Evolutionary conservation across 345 rosid genomes (phyloP).

Genomic region (Trapa incisa): DNA sequence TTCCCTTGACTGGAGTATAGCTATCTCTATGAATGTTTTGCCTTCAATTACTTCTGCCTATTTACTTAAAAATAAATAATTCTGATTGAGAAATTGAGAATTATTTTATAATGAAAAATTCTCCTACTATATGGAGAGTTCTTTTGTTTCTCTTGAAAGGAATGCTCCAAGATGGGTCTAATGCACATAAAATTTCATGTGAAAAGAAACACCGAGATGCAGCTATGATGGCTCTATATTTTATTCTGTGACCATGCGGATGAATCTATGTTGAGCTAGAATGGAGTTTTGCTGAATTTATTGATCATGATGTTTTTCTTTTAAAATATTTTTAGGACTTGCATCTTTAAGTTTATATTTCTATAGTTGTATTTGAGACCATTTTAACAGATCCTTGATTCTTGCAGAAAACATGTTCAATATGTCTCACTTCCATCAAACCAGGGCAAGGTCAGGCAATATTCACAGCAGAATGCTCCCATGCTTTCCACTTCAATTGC

Average conservation of each 20-base stretch:
- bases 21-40: background rate
- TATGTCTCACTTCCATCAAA: constrained; percentile 71
- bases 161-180: background rate
- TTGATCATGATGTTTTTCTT: background rate
- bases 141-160: background rate
- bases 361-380: background rate
- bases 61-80: background rate
- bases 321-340: background rate
- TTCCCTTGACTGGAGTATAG: background rate
- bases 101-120: background rate
- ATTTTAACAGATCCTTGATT: constrained; percentile 10
- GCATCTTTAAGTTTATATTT: background rate
- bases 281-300: background rate
- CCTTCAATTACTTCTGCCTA: background rate
- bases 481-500: constrained; percentile 94
- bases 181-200: background rate
- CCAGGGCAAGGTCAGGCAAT: constrained; percentile 84
- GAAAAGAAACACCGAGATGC: background rate
- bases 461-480: constrained; percentile 95
- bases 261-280: background rate
- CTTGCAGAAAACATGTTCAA: constrained; percentile 78
- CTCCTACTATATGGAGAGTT: background rate
- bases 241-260: no score
- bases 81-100: background rate
- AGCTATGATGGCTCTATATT: background rate